Base-by-base conservation (phyloP, 108 stramenopile genomes). In the Pseudonitzschia delicatissima region DNA sequence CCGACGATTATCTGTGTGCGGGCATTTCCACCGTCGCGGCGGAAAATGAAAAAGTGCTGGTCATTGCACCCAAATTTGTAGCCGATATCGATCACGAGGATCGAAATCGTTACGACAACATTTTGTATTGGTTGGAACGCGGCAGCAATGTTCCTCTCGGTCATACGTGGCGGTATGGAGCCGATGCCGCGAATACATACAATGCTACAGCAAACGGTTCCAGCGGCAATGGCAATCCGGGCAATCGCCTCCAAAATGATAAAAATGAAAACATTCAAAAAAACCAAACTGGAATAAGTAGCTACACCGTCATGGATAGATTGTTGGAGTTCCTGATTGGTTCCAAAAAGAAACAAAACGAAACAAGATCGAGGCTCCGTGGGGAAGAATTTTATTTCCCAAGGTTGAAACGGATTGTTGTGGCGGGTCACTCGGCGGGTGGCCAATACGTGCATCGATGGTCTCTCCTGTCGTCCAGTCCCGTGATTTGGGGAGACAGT, bases 371-470 rank as follows among this genome's bases (percentile, higher is more conserved):
- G 17, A 74, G 62, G n/a, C 7, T 0, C 20, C 21, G 2, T 23
- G 50, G 50, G 27, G 0, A 18, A 12, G 28, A 5, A 13, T 18
- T 50, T 12, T 45, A 51, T 13, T 86, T 84, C 72, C 90, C 87
- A 0, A 64, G 71, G 34, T 59, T 90, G 45, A 45, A 79, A 58
- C 59, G 63, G 6, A 71, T 94, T n/a, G 71, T 83, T n/a, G 78
- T 91, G 0, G 83, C 83, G 15, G 93, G 93, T 8, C 93, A 94
- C 76, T 87, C 86, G 17, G 93, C 93, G 12, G 93, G 93, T 27
- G 93, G 88, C 6, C 93, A 94, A 73, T 71, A 81, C 26, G 72
- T 79, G 1, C 93, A 94, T 28, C 76, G 93, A 25, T 94, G 89
- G 88, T 80, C 87, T 39, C 37, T 94, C 1, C 74, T 83, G 4